Percentiles rank a stretch among this genome's conserved stretches.
These are phyloP conservation scores for Crotalaria pallida DNA, from an alignment of 306 rosid genomes.

Conservation along the genomic window DNA sequence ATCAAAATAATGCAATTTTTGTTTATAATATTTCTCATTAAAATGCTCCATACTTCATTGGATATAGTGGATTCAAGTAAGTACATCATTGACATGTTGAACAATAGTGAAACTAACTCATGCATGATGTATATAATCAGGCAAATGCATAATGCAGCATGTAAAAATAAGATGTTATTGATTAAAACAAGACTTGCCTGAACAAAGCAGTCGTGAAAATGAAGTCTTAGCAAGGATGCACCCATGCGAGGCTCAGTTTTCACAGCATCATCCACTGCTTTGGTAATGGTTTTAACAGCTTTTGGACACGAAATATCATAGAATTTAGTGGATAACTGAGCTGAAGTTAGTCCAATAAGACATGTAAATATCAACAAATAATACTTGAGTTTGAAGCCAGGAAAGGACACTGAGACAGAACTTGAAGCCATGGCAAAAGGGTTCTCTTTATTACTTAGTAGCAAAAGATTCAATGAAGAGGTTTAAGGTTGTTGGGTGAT, in stretches of 20 bases:
- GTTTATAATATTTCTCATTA: too few relatives aligned
- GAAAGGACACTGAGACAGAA: background rate
- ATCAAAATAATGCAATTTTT: too few relatives aligned
- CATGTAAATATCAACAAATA: conserved; percentile 11
- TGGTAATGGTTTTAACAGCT: conserved; percentile 10
- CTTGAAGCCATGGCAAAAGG: conserved; percentile 8
- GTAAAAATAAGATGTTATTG: background rate
- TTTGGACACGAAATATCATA: conserved; percentile 9
- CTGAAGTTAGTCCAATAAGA: conserved; percentile 26
- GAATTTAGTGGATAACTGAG: conserved; percentile 30
- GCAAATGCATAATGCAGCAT: background rate
- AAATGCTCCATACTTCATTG: background rate
- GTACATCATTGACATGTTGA: background rate
- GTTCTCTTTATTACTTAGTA: background rate
- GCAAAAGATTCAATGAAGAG: background rate
- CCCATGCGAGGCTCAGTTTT: conserved; percentile 59
- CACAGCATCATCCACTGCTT: conserved; percentile 14
- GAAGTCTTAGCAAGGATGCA: conserved; percentile 55
- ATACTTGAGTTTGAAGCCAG: background rate
- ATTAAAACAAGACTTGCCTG: conserved; percentile 12
- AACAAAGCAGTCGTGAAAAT: conserved; percentile 54
- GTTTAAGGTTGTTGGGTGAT: background rate
- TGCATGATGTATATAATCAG: background rate
- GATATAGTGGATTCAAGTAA: background rate
- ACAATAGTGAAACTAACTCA: background rate